Base-by-base conservation (phyloP, 1,284 basidiomycete species). In the Apiotrichum laibachii region DNA sequence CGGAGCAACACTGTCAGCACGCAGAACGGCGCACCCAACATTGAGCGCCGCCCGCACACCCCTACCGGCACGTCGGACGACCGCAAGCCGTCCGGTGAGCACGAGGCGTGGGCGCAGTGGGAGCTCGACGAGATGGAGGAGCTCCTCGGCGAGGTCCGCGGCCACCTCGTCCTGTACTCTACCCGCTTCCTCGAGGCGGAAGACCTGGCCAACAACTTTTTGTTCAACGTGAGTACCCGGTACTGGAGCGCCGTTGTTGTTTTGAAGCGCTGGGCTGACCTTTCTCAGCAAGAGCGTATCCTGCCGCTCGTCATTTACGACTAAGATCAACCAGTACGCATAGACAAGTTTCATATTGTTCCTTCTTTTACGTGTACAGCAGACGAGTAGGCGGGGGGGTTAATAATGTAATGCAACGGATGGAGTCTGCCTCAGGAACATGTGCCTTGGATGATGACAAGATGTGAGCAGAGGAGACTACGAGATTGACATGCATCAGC, bases 111-210 rank as follows among this genome's bases (percentile, higher is more conserved):
- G 63, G 86, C 88, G 55, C 86, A 86, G 66, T 86, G 86, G 82
- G 92, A 95, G 70, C 78, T 85, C 62, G 88, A 88, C 42, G 88
- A 91, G 72, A 95, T 96, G 92, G 92, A 95, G 77, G 82, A 82
- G 54, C 74, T 92, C 42, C 73, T 97, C 60, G 80, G 81, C 34
- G 85, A 92, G 64, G 70, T 91, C 16, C 84, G 87, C 65, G 93
- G 93, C 0, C 89, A 93, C 76, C 80, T 97, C 90, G 92, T 94
- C 21, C 59, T 90, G 22, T 90, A 89, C 74, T 86, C 92, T 0
- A 89, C 82, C 26, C 85, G 86, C 5, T 93, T 94, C 80, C 71
- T 95, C 56, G 91, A 93, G 77, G 88, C 85, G 18, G 91, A 93
- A 76, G 90, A 92, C 73, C 81, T 85, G 5, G 85, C 86, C 4